A percentile compares a stretch with the other conserved stretches of the same genome.
These are phyloP conservation scores for Citropsis articulata DNA, from an alignment of 345 rosid species.

Conservation along the genomic window DNA sequence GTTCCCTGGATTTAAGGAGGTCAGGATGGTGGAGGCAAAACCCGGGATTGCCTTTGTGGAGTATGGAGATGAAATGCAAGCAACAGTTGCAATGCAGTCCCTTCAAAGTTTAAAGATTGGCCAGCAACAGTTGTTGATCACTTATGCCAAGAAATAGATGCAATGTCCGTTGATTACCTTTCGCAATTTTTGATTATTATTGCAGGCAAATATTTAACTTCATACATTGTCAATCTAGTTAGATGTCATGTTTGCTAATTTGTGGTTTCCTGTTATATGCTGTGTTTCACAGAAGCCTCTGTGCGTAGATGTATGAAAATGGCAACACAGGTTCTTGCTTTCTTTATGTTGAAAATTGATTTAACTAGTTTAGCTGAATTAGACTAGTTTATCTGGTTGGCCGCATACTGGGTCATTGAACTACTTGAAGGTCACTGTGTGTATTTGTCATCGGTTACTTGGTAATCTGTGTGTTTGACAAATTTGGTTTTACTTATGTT, in stretches of 20 bases:
- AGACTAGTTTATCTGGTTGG: background rate
- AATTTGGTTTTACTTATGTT: background rate
- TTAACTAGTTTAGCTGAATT: background rate
- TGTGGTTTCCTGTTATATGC: background rate
- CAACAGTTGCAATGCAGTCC: constrained; percentile 80
- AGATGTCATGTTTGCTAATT: constrained; percentile 6
- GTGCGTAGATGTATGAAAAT: background rate
- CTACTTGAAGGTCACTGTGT: background rate
- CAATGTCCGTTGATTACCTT: background rate
- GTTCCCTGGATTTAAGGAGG: constrained; percentile 86
- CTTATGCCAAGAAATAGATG: constrained; percentile 89
- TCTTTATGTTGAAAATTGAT: background rate
- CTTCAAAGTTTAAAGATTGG: constrained; percentile 80
- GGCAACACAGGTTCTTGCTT: background rate
- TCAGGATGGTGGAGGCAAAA: constrained; percentile 92
- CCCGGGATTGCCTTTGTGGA: constrained; percentile 98
- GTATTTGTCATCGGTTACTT: background rate
- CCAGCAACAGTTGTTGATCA: constrained; percentile 74
- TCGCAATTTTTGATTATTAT: background rate
- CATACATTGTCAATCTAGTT: background rate
- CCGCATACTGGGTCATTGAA: background rate
- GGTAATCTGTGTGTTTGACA: background rate
- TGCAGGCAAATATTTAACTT: background rate
- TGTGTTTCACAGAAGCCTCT: background rate
- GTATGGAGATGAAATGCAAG: constrained; percentile 81